Evolutionary conservation across 1,139 yeast genomes (phyloP).

Genomic region (Debaryomyces sp.): DNA sequence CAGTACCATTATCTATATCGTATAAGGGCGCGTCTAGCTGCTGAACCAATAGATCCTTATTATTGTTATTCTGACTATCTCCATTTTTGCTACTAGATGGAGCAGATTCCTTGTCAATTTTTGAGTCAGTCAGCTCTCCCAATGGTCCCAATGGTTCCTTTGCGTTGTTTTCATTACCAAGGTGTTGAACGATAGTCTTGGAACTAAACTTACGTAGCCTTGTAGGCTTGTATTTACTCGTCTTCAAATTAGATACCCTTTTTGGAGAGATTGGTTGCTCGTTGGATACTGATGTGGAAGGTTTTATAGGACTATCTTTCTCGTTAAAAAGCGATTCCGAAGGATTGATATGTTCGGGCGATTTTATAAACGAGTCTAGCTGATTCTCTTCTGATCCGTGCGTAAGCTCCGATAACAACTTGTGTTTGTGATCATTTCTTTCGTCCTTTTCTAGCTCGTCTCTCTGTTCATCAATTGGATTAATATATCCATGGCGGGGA

Average conservation of each 20-base stretch:
- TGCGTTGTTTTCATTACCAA: constrained; percentile 18
- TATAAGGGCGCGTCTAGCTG: constrained; percentile 47
- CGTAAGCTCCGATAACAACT: constrained; percentile 41
- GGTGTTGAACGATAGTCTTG: constrained; percentile 34
- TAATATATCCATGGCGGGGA: constrained; percentile 13
- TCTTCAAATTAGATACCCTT: constrained; percentile 15
- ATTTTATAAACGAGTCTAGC: constrained; percentile 24
- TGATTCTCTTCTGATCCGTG: constrained; percentile 30
- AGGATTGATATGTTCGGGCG: constrained; percentile 22
- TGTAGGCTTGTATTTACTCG: constrained; percentile 39
- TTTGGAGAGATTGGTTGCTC: constrained; percentile 16
- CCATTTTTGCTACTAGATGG: constrained; percentile 22
- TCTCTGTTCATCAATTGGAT: constrained; percentile 35
- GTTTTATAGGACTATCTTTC: constrained; percentile 37
- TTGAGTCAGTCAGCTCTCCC: constrained; percentile 23
- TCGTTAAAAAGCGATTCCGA: constrained; percentile 39
- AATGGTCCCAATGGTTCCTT: constrained; percentile 46
- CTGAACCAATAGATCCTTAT: constrained; percentile 3
- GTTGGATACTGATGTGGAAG: constrained; percentile 36
- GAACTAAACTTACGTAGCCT: constrained; percentile 44
- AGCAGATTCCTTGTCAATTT: constrained; percentile 14
- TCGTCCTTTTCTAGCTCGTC: constrained; percentile 37
- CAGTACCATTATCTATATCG: constrained; percentile 32
- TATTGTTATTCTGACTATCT: constrained; percentile 13
- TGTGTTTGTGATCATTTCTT: constrained; percentile 37